A percentile compares a stretch with the other conserved stretches of the same genome.
phyloP scores from a whole-genome alignment of 164 flowering plant species.

The Kingdonia uniflora region DNA sequence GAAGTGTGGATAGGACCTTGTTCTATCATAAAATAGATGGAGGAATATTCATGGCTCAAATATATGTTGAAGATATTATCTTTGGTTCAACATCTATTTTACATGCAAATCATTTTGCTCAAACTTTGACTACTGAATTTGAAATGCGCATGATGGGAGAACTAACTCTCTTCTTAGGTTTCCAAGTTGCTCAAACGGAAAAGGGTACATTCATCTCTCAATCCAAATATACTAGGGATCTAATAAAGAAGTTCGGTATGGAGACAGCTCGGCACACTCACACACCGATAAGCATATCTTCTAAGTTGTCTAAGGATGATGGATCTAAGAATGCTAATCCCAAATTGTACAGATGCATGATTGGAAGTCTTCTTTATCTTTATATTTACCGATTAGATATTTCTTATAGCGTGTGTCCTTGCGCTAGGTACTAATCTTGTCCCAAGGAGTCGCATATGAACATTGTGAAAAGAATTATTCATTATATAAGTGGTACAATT shows the following conservation, averaged over 20 bases:
- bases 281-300: neutral
- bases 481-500: too few species aligned
- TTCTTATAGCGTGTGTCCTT: neutral
- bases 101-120: neutral
- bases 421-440: neutral
- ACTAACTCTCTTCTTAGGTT: neutral
- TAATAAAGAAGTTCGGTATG: too few species aligned
- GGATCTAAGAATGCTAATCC: neutral
- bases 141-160: neutral
- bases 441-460: too few species aligned
- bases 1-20: neutral
- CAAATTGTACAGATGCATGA: neutral
- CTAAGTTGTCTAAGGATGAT: neutral
- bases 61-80: neutral
- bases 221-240: too few species aligned
- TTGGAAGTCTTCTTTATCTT: neutral
- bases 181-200: neutral
- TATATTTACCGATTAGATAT: neutral
- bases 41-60: neutral
- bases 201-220: neutral
- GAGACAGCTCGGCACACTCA: neutral
- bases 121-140: neutral
- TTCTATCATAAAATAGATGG: neutral
- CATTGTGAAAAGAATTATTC: too few species aligned
- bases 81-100: neutral